Conservation (phyloP, 495 filamentous ascomycete genomes). For the Chaetomium fimeti region DNA sequence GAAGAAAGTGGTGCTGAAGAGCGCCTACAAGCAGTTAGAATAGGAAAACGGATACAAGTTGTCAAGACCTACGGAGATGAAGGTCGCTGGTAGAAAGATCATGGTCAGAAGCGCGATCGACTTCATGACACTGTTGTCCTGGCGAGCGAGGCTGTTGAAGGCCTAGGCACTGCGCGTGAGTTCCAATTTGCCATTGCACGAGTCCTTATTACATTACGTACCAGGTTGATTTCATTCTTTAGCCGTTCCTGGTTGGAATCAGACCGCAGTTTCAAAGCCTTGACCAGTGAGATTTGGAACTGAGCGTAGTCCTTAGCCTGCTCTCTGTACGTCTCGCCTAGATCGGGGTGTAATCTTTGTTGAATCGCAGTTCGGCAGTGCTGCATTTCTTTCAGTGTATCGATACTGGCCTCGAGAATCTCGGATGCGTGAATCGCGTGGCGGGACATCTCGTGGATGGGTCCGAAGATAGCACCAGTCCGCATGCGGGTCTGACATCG, state of each 20-base stretch:
- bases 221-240: conserved; percentile 27
- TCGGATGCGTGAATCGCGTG: conserved; percentile 29
- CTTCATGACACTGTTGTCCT: conserved; percentile 47
- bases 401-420: conserved; percentile 23
- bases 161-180: conserved; percentile 18
- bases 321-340: conserved; percentile 22
- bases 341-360: background rate
- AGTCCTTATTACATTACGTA: background rate
- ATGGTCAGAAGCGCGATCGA: conserved; percentile 46
- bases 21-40: conserved; percentile 15
- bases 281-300: conserved; percentile 29
- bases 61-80: conserved; percentile 28
- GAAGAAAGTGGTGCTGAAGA: conserved; percentile 35
- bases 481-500: conserved; percentile 20
- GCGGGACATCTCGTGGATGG: conserved; percentile 27
- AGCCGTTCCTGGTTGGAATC: conserved; percentile 28
- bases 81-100: conserved; percentile 45
- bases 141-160: conserved; percentile 29
- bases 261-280: conserved; percentile 24
- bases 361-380: conserved; percentile 17
- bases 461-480: conserved; percentile 21
- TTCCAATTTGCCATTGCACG: background rate
- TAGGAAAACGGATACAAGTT: background rate
- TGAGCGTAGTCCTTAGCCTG: conserved; percentile 26
- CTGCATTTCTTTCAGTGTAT: conserved; percentile 24